Base-by-base conservation (phyloP, 495 filamentous ascomycete genomes). In the Aspergillus egyptiacus region DNA sequence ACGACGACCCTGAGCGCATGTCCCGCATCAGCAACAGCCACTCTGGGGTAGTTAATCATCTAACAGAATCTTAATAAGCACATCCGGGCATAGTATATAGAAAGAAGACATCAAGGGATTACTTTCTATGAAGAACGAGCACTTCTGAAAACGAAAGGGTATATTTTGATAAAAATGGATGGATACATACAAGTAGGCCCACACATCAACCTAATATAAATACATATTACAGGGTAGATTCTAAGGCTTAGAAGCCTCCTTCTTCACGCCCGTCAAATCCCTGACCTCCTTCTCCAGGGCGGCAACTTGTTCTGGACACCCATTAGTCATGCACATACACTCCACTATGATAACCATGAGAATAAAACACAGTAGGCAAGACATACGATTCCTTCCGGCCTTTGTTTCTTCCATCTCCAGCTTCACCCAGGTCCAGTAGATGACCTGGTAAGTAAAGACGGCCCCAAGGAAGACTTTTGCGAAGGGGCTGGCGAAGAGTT, bases 361-460 rank as follows among this genome's bases (percentile, higher is more conserved):
- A 46, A 24, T 14, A 49, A 38, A 23, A 10, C 34, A 8, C 14
- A 34, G 46, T 1, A 10, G 27, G 13, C 5, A 25, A 35, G 27
- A 71, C 67, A 24, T 62, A 80, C 76, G 62, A 49, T 74, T 74
- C 60, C 80, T 81, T 35, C 83, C 73, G 9, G 73, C 68, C 66
- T 81, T 86, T 23, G 75, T 69, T 63, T 90, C 87, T 50, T 87
- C 74, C 45, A 72, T 76, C 68, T 96, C 91, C n/a, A 97, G 71
- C 68, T 87, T 93, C 66, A 80, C 50, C 93, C 91, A 98, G 17
- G 72, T 68, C 78, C 80, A 94, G 67, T 96, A 95, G 19, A 80
- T 65, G 8, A 87, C 58, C 64, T 98, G 93, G 68, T 95, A 98
- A 0, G 85, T 87, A 65, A 95, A 85, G 18, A 96, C 72, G 11